Evolutionary conservation across 23 red algal species (phyloP).

Genomic region (Gracilariopsis chorda): DNA sequence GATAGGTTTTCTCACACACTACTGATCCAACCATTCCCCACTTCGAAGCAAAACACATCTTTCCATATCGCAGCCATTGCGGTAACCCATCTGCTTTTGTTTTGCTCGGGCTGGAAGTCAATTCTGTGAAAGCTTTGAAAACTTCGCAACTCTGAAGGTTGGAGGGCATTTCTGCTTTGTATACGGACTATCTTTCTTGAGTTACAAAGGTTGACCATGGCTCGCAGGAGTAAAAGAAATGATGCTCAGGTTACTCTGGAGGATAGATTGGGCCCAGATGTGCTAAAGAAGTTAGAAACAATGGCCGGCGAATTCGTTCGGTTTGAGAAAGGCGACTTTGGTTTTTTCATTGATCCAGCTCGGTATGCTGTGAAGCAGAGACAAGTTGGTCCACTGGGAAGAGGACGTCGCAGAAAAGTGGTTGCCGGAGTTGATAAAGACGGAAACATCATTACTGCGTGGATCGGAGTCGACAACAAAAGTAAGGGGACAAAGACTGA

Average conservation of each 20-base stretch:
- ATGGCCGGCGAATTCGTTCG: constrained; percentile 96
- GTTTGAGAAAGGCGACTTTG: constrained; percentile 87
- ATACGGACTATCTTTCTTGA: no score
- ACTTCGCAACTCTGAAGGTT: no score
- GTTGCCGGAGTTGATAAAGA: constrained; percentile 90
- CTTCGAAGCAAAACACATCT: no score
- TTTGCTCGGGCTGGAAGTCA: no score
- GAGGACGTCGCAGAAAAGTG: constrained; percentile 74
- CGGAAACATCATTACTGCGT: constrained; percentile 88
- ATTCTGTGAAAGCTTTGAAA: no score
- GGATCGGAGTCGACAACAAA: constrained; percentile 82
- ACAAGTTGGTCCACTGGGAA: constrained; percentile 72
- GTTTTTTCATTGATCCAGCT: constrained; percentile 94
- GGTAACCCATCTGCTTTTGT: no score
- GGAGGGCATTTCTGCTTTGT: no score
- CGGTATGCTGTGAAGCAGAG: constrained; percentile 85
- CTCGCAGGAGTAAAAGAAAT: constrained; percentile 32
- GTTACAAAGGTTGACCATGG: no score
- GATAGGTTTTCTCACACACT: no score
- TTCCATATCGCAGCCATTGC: no score
- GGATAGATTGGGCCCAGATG: constrained; percentile 85
- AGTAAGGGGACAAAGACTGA: constrained; percentile 56
- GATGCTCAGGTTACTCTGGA: constrained; percentile 71
- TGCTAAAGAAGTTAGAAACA: constrained; percentile 79
- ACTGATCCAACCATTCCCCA: no score